Base-by-base conservation (phyloP, 352 stramenopile genomes). In the Phytophthora vignae region DNA sequence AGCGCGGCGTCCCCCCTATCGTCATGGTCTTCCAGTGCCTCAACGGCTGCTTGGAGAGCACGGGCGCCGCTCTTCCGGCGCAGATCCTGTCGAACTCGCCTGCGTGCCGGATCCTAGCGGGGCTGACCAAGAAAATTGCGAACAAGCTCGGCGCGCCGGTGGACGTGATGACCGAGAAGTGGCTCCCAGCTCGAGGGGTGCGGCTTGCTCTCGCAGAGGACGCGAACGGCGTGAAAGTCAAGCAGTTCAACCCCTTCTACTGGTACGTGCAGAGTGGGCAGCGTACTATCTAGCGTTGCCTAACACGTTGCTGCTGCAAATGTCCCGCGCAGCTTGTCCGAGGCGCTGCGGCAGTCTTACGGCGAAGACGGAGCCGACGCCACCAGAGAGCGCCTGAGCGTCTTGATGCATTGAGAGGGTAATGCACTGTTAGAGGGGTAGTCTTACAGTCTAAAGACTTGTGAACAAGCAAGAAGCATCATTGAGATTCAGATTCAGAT, bases 161-260 rank as follows among this genome's bases (percentile, higher is more conserved):
- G 44, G 89, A 96, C 54, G 86, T 95, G 42, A 96, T 96, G 87
- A 94, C 87, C 6, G 85, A 96, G 22, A 89, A 91, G 64, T 95
- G 89, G 87, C 71, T 96, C 2, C 89, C 89, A 1, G 42, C 60
- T 22, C 77, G 77, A 19, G 64, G 74, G 17, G 36, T 85, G 17
- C 52, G 67, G 2, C 67, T 91, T 11, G n/a, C 48, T 17, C 58
- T 64, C 0, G 33, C 64, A 0, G 44, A 73, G 11, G 29, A 60
- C 15, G 12, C 54, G 3, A 72, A 69, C 42, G 56, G 60, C 0
- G 44, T 31, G 9, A 63, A 53, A n/a, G 62, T 82, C 11, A 86
- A 82, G 57, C 12, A 53, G 14, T 95, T 95, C 76, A 95, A 95
- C 29, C 88, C 88, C 8, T 86, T 93, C 72, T 82, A 77, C 57